phyloP scores from a whole-genome alignment of 2,329 filamentous ascomycete species.

The Bipolaris cookei region DNA sequence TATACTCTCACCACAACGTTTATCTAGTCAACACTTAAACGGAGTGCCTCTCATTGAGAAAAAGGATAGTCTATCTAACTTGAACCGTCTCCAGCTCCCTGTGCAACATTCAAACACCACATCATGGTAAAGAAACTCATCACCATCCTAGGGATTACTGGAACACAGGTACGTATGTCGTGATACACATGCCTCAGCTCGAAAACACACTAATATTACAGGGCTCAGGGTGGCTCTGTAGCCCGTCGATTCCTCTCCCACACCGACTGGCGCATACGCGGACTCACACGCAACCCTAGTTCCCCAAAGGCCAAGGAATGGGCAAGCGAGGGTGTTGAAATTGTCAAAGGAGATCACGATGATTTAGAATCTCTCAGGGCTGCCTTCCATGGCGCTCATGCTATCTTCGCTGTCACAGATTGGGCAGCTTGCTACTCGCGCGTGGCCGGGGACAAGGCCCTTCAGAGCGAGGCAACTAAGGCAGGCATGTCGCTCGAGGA shows the following conservation, averaged over 20 bases:
- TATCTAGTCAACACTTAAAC: neutral
- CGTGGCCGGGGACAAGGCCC: conserved; percentile 19
- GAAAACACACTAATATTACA: conserved; percentile 3
- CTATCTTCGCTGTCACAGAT: conserved; percentile 51
- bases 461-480: conserved; percentile 25
- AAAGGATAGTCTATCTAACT: neutral
- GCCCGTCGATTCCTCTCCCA: conserved; percentile 32
- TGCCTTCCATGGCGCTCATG: conserved; percentile 22
- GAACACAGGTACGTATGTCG: conserved; percentile 24
- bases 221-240: conserved; percentile 26
- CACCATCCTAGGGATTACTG: conserved; percentile 26
- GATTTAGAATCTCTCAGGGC: conserved; percentile 17
- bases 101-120: neutral
- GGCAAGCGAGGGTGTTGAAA: conserved; percentile 24
- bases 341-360: conserved; percentile 27
- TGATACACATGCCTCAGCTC: neutral
- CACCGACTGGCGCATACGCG: conserved; percentile 36
- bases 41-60: neutral
- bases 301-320: conserved; percentile 45
- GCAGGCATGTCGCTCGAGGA: conserved; percentile 38
- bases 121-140: conserved; percentile 22
- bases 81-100: neutral
- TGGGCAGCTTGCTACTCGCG: conserved; percentile 41
- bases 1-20: no score
- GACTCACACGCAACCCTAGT: conserved; percentile 54